Conservation (phyloP, 192 early-diverging fungal genomes). For the Funneliformis mosseae region DNA sequence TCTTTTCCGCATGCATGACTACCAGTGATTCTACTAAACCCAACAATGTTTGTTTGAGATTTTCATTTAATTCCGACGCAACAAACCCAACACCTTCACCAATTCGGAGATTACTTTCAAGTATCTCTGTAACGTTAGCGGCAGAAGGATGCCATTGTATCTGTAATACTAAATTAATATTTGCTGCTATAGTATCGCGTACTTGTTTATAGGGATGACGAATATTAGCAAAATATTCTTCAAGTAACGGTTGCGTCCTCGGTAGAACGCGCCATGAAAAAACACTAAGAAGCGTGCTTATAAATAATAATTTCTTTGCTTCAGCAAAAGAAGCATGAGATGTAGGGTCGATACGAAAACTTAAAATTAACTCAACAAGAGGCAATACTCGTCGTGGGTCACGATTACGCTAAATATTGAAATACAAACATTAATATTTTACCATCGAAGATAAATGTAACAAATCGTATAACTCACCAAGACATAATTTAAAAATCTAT, state of each 20-base stretch:
- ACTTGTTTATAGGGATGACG: slow-evolving; percentile 91
- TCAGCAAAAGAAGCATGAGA: slow-evolving; percentile 85
- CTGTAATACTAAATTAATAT: slow-evolving; percentile 69
- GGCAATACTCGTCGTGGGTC: slow-evolving; percentile 83
- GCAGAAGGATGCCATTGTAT: slow-evolving; percentile 64
- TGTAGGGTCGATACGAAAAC: slow-evolving; percentile 66
- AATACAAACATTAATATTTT: neutral
- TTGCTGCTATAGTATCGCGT: slow-evolving; percentile 72
- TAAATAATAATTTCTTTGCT: slow-evolving; percentile 75
- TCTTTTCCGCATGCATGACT: slow-evolving; percentile 45
- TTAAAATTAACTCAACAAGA: slow-evolving; percentile 69
- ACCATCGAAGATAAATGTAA: neutral
- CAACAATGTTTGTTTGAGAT: slow-evolving; percentile 39
- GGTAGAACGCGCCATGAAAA: slow-evolving; percentile 73
- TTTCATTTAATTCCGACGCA: slow-evolving; percentile 31
- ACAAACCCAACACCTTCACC: slow-evolving; percentile 41
- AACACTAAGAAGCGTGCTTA: slow-evolving; percentile 58
- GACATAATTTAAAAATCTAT: slow-evolving; percentile 63
- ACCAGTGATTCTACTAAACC: slow-evolving; percentile 39
- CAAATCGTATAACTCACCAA: slow-evolving; percentile 36
- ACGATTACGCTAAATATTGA: slow-evolving; percentile 46
- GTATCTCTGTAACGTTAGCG: slow-evolving; percentile 45
- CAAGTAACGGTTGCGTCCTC: slow-evolving; percentile 40
- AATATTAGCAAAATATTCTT: slow-evolving; percentile 58
- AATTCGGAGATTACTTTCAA: slow-evolving; percentile 28